Evolutionary conservation across 805 yeast species (phyloP), one percentile per base, ranked within the genome.

Genomic region (Kluyveromyces wickerhamii): DNA sequence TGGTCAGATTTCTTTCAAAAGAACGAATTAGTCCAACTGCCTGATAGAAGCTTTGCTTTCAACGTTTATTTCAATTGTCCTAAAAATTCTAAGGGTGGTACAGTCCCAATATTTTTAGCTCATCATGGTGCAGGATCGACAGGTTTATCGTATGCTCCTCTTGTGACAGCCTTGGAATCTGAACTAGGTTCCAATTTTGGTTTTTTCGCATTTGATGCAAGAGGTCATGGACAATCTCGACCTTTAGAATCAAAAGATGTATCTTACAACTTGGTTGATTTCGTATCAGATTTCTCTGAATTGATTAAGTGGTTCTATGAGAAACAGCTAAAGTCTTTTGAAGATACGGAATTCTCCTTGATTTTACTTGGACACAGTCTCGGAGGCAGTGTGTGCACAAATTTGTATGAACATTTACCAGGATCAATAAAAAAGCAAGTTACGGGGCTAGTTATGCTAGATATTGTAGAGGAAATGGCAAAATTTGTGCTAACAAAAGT

Each of bases 41-140:
- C 33, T 4, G 45, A 45, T 9, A 38, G 51, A 31, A 43, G 42
- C 23, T 43, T 46, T 25, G 25, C 38, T 5, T 72, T 77, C 50
- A 72, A 77, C 39, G 71, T 76, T 0, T 83, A 77, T 52, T 82
- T 66, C 44, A 62, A 63, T 7, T 64, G 73, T 1, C 88, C 94
- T 0, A 35, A 45, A 0, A 52, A 65, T 0, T 4, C 11, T 1
- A 38, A 43, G 7, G 35, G 33, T 4, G 22, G 37, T 2, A 41
- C 57, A 15, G 39, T 57, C 13, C 86, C 94, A 0, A 47, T 86
- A 1, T 76, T 83, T 45, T 60, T 92, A 2, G 76, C 78, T 45
- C 92, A 85, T 44, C 99, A 92, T 57, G 99, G 99, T 2, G 96
- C 96, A 1, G 98, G 97, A 0, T 87, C 96, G 1, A 73, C 84